Evolutionary conservation across 257 asterid genomes (phyloP), one percentile per base, ranked within the genome.

Genomic region (Plantago ovata): DNA sequence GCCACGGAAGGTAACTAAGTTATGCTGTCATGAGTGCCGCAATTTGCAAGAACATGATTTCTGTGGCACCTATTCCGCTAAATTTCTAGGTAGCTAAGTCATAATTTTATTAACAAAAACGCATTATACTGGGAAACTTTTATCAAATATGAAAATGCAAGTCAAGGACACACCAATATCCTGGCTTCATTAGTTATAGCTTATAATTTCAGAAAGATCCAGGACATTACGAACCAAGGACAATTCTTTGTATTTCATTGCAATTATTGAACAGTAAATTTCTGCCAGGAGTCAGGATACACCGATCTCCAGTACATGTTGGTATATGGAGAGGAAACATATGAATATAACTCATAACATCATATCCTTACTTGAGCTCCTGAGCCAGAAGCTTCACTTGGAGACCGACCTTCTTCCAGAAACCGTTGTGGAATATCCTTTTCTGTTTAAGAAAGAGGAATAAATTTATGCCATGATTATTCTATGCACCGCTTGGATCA

Each of bases 371-470:
- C 98, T 68, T 76, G 95, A 56, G 83, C 65, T 66, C 89, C 95
- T 13, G 95, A 89, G 69, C 80, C 72, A 7, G 96, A 88, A 69
- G 95, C 94, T 72, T 89, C 98, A 76, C 82, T 86, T 41, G 79
- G 71, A 4, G n/a, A 43, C 70, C 76, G 82, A 74, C 75, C 93
- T 70, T 84, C 97, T 70, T 89, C 95, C 45, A 77, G 64, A 71
- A 80, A 84, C 58, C 46, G 79, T 32, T 94, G 62, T 19, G 98
- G 97, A 58, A 93, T 73, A 73, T 93, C 98, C 85, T 89, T 89
- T 72, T 93, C 97, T 93, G 83, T 50, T n/a, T 13, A 50, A 20
- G 72, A 74, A 66, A 68, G 46, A 48, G 14, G 13, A 61, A 45
- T 14, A 60, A 68, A 13, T 38, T 66, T 39, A 47, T 23, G 42